Conservation (phyloP, 2,329 filamentous ascomycete genomes). For the Paecilomyces fulvus region DNA sequence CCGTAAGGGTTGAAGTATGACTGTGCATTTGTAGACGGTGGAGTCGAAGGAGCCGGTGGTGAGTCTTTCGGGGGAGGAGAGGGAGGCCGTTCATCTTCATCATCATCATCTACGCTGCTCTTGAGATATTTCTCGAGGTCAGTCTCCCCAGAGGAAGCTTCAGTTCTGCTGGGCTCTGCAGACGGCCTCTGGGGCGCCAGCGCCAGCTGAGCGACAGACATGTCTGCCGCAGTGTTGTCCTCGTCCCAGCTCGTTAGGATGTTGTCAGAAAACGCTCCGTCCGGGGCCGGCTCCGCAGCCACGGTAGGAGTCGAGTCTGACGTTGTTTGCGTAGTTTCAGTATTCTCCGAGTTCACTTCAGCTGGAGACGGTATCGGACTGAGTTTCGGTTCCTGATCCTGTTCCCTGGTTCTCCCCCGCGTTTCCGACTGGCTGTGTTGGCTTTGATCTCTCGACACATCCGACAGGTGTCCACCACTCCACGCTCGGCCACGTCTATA, state of each 20-base stretch:
- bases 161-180: conserved; percentile 8
- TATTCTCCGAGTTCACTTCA: conserved; percentile 3
- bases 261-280: neutral
- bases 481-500: conserved; percentile 30
- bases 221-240: conserved; percentile 11
- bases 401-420: conserved; percentile 5
- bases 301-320: neutral
- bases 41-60: conserved; percentile 16
- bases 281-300: neutral
- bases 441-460: conserved; percentile 9
- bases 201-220: conserved; percentile 22
- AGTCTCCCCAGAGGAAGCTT: conserved; percentile 19
- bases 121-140: conserved; percentile 37
- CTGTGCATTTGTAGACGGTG: conserved; percentile 26
- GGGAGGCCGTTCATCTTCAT: conserved; percentile 20
- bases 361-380: conserved; percentile 3
- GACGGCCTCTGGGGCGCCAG: conserved; percentile 13
- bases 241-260: conserved; percentile 6
- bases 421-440: conserved; percentile 11
- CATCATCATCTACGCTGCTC: conserved; percentile 25
- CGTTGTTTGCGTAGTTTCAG: neutral
- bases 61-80: conserved; percentile 29
- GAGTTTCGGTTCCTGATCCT: conserved; percentile 1
- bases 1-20: conserved; percentile 38
- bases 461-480: conserved; percentile 12